These are phyloP conservation scores for Tetracladium maxilliforme DNA, from an alignment of 2,329 filamentous ascomycete species.

Conservation along the genomic window DNA sequence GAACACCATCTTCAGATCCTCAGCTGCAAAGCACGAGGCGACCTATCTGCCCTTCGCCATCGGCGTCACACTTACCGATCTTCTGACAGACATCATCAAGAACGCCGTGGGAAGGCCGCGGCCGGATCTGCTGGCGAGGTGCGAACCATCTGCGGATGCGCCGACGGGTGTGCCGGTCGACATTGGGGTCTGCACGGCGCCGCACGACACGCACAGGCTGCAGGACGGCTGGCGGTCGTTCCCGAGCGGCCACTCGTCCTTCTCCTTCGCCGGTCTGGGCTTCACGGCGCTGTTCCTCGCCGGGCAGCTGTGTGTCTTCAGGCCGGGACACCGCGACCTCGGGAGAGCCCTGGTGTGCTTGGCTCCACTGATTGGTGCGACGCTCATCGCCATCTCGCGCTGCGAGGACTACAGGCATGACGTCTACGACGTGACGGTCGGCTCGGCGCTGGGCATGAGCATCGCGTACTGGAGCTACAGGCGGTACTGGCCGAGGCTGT, in stretches of 20 bases:
- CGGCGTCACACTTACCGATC: constrained; percentile 58
- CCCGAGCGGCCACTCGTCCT: constrained; percentile 66
- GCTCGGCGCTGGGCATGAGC: constrained; percentile 41
- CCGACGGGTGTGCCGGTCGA: constrained; percentile 38
- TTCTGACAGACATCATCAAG: constrained; percentile 85
- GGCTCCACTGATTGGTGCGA: constrained; percentile 42
- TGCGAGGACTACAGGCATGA: constrained; percentile 57
- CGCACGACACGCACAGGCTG: constrained; percentile 45
- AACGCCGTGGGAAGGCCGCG: constrained; percentile 57
- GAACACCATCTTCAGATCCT: constrained; percentile 45
- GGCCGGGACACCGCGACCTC: constrained; percentile 29
- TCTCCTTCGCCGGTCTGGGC: constrained; percentile 65
- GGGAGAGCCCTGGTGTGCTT: constrained; percentile 41
- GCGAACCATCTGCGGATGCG: constrained; percentile 47
- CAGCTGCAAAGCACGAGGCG: constrained; percentile 69
- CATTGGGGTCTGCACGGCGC: constrained; percentile 57
- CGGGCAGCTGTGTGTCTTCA: constrained; percentile 46
- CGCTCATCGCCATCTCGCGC: constrained; percentile 53
- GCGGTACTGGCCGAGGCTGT: constrained; percentile 44
- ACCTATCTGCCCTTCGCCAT: constrained; percentile 71
- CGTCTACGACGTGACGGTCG: constrained; percentile 52
- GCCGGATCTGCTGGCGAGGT: constrained; percentile 79
- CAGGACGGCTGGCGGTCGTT: constrained; percentile 80
- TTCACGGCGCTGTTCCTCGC: constrained; percentile 59
- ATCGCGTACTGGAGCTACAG: constrained; percentile 53